These are phyloP conservation scores for Epithele typhae DNA, from an alignment of 768 basidiomycete species.

Conservation along the genomic window DNA sequence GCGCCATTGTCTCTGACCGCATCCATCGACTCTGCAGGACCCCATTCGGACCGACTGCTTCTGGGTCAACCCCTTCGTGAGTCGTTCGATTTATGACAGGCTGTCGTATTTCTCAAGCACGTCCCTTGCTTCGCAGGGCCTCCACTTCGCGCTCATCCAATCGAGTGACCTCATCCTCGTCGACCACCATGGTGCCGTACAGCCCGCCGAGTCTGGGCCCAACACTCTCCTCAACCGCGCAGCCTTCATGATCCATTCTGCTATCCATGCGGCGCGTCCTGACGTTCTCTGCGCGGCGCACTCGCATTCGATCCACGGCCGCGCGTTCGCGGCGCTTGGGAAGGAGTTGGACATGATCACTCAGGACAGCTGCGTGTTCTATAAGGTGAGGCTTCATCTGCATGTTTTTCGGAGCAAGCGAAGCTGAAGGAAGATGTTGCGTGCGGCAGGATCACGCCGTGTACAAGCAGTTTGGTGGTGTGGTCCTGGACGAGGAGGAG, in stretches of 20 bases:
- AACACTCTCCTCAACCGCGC: conserved; percentile 32
- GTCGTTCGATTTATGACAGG: neutral
- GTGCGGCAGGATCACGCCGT: conserved; percentile 24
- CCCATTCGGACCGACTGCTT: conserved; percentile 37
- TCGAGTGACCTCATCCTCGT: conserved; percentile 42
- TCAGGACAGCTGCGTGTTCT: conserved; percentile 32
- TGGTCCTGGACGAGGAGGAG: conserved; percentile 31
- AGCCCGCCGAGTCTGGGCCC: conserved; percentile 28
- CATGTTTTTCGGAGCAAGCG: neutral
- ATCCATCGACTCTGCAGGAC: conserved; percentile 24
- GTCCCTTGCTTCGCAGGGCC: conserved; percentile 25
- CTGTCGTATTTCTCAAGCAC: neutral
- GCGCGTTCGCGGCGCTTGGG: conserved; percentile 34
- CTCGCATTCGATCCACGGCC: conserved; percentile 32
- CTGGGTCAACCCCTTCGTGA: conserved; percentile 46
- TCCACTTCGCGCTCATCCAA: conserved; percentile 43
- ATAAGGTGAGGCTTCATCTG: conserved; percentile 16
- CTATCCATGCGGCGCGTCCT: conserved; percentile 30
- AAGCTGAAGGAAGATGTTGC: neutral
- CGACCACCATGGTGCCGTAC: conserved; percentile 33
- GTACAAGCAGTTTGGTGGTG: conserved; percentile 30
- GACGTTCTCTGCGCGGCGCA: conserved; percentile 33
- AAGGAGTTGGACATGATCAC: conserved; percentile 28
- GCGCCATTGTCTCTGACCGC: neutral
- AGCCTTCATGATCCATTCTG: conserved; percentile 36